phyloP scores from a whole-genome alignment of 768 basidiomycete species.

The Saitozyma podzolica region DNA sequence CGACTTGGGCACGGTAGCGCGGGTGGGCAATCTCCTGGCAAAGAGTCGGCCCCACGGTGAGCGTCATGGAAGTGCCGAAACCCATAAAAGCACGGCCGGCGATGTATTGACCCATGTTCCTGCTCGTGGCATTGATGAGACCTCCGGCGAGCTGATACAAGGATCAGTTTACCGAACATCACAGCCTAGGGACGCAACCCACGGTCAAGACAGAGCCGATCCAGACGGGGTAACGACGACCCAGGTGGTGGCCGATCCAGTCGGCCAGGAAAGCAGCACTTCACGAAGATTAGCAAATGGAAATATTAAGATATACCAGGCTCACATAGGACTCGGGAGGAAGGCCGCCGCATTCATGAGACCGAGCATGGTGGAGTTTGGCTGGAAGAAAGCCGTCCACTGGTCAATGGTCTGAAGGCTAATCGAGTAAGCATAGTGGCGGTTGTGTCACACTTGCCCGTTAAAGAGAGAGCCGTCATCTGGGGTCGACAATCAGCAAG shows the following conservation, averaged over 20 bases:
- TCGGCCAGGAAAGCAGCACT: conserved; percentile 27
- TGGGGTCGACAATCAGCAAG: neutral
- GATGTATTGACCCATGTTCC: conserved; percentile 3
- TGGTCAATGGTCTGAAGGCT: too few relatives aligned
- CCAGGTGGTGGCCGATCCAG: conserved; percentile 21
- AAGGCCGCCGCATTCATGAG: conserved; percentile 30
- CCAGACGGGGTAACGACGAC: conserved; percentile 22
- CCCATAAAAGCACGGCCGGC: conserved; percentile 19
- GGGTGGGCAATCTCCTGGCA: conserved; percentile 35
- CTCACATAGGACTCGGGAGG: conserved; percentile 24
- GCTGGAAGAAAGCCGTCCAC: neutral
- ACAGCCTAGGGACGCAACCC: neutral
- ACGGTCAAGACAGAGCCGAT: conserved; percentile 20
- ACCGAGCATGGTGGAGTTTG: conserved; percentile 26
- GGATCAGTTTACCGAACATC: neutral
- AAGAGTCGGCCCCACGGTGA: conserved; percentile 24
- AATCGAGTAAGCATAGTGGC: neutral
- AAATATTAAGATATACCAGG: too few relatives aligned
- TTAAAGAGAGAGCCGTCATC: neutral
- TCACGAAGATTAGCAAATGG: too few relatives aligned
- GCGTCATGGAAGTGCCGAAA: conserved; percentile 13
- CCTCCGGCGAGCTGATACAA: conserved; percentile 15
- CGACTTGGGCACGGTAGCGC: conserved; percentile 24
- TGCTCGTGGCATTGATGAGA: conserved; percentile 25
- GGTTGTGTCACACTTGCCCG: neutral